Conservation (phyloP, 1,284 basidiomycete genomes). For the Cryptococcus maquisensis region DNA sequence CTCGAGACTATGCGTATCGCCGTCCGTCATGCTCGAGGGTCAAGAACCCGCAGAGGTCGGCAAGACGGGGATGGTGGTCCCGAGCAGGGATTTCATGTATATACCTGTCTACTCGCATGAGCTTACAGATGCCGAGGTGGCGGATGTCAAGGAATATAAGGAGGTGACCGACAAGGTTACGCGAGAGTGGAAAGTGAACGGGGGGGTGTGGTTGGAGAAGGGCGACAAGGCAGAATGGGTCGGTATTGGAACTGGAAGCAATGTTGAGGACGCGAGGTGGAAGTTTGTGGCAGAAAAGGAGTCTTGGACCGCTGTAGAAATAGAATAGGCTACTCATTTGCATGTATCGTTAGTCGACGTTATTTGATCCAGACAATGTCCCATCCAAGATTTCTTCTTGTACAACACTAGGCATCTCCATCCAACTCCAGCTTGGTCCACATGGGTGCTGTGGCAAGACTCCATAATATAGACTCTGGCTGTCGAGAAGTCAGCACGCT, state of each 20-base stretch:
- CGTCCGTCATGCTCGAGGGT: background rate
- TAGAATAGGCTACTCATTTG: too few relatives aligned
- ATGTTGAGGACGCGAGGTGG: background rate
- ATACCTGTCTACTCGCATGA: constrained; percentile 54
- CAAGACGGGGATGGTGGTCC: constrained; percentile 52
- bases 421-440: constrained; percentile 12
- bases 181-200: constrained; percentile 26
- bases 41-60: background rate
- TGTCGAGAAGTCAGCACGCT: constrained; percentile 1
- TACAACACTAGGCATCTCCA: background rate
- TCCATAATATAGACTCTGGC: constrained; percentile 23
- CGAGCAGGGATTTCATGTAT: constrained; percentile 66
- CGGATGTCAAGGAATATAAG: constrained; percentile 64
- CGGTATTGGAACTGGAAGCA: constrained; percentile 18
- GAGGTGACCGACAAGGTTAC: constrained; percentile 66
- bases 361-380: too few relatives aligned
- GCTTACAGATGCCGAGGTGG: constrained; percentile 29
- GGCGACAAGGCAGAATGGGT: constrained; percentile 22
- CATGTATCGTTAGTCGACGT: too few relatives aligned
- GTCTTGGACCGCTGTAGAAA: too few relatives aligned
- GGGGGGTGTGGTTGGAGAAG: constrained; percentile 25
- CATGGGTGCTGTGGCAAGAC: constrained; percentile 23
- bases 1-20: constrained; percentile 39
- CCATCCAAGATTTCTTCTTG: too few relatives aligned
- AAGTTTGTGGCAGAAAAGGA: background rate